phyloP scores from a whole-genome alignment of 2,329 filamentous ascomycete species.

The Xylaria hypoxylon region DNA sequence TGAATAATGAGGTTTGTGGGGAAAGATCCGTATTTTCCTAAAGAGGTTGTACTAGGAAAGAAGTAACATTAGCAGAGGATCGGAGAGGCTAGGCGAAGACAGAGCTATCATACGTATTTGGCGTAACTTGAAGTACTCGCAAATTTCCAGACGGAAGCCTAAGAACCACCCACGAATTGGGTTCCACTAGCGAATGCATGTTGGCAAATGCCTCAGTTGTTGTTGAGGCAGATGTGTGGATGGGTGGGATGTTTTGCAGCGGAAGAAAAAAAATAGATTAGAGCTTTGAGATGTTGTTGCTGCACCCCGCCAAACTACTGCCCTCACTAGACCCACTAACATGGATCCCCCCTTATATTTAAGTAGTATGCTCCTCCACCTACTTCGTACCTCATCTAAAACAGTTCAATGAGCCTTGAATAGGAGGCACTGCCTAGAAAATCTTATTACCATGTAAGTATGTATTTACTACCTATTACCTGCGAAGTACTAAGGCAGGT shows the following conservation, averaged over 20 bases:
- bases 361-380: not conserved
- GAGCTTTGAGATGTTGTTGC: constrained; percentile 12
- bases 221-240: constrained; percentile 12
- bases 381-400: not conserved
- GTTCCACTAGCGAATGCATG: constrained; percentile 62
- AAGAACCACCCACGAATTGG: constrained; percentile 70
- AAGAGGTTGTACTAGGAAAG: constrained; percentile 76
- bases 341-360: not conserved
- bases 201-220: constrained; percentile 13
- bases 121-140: constrained; percentile 67
- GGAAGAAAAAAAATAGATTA: constrained; percentile 21
- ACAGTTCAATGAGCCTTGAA: not conserved
- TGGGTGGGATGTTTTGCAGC: not conserved
- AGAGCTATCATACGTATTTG: constrained; percentile 66
- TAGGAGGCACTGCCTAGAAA: not conserved
- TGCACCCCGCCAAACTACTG: constrained; percentile 26
- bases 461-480: no score
- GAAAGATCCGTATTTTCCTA: constrained; percentile 94
- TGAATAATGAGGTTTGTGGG: constrained; percentile 89
- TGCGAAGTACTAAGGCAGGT: no score
- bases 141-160: constrained; percentile 69
- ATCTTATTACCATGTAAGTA: no score
- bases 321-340: not conserved
- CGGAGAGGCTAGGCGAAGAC: not conserved
- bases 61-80: constrained; percentile 25